Evolutionary conservation across 805 yeast species (phyloP), one percentile per base, ranked within the genome.

Genomic region (Barnettozyma pratensis): DNA sequence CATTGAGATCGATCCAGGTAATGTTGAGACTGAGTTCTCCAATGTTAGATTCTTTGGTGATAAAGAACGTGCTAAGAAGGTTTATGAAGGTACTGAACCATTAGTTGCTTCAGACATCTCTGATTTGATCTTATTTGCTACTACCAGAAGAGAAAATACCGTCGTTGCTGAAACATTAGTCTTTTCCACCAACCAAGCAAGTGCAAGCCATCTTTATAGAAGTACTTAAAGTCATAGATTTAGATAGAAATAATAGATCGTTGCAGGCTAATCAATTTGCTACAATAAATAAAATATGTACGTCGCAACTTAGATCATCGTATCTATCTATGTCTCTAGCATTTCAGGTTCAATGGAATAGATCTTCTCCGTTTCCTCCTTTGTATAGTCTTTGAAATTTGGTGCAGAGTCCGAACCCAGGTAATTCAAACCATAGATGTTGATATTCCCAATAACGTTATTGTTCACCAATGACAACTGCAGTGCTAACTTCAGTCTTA

Each of bases 151-250:
- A 56, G 70, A 68, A 51, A 80, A 77, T 55, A 77, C 83, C 0
- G 85, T 80, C 2, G 66, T 80, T 60, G 84, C 85, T 6, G 96
- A 90, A 62, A 77, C 89, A 8, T 74, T 90, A 63, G 81, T 91
- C 14, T 87, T 90, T 68, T 86, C 96, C 12, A 77, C 83, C 41
- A 82, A 86, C 71, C 97, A 90, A 72, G 96, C 94, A 4, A 76
- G 87, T 50, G 82, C 95, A 6, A 67, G 72, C 58, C 87, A 83
- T 60, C 63, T 83, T 37, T 70, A 81, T 70, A 66, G 72, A 50
- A 75, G 83, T 4, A 3, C 35, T 4, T 47, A 42, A 42, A 47
- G 38, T 31, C 3, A 31, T 11, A 31, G 11, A 31, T 31, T 8
- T 31, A 31, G 25, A 42, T 28, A 12, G 25, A 39, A 32, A 12